A percentile compares a stretch with the other conserved stretches of the same genome.
These are phyloP conservation scores for Colletotrichum somersetense DNA, from an alignment of 2,329 filamentous ascomycete species.

Conservation along the genomic window DNA sequence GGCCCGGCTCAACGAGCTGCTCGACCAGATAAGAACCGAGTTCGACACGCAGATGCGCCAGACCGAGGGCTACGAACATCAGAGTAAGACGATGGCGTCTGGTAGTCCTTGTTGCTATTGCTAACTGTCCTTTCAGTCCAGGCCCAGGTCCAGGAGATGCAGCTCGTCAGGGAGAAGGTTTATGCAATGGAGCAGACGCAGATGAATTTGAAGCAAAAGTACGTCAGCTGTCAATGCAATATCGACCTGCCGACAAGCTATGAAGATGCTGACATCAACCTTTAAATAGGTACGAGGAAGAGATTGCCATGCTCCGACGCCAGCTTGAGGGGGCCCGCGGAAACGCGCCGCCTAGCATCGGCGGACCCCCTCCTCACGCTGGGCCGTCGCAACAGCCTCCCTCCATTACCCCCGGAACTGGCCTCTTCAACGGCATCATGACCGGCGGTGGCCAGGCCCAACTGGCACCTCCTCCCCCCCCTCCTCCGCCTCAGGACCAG, in stretches of 20 bases:
- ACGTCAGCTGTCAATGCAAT: conserved; percentile 52
- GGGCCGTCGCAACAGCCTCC: conserved; percentile 88
- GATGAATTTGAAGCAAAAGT: conserved; percentile 92
- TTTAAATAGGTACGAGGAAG: conserved; percentile 85
- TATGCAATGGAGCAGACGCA: conserved; percentile 93
- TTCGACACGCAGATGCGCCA: conserved; percentile 88
- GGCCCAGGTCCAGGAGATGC: conserved; percentile 93
- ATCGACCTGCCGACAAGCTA: too few species aligned
- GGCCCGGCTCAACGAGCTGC: conserved; percentile 86
- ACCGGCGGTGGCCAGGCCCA: conserved; percentile 86
- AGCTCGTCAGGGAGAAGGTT: conserved; percentile 92
- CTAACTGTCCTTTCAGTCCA: conserved; percentile 71
- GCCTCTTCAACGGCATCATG: conserved; percentile 97
- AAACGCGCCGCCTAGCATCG: conserved; percentile 69
- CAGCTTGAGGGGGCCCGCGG: conserved; percentile 85
- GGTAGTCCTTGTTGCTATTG: conserved; percentile 3
- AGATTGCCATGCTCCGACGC: conserved; percentile 85
- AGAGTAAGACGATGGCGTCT: conserved; percentile 75
- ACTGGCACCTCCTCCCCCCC: conserved; percentile 83
- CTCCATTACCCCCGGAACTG: conserved; percentile 90
- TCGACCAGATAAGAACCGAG: conserved; percentile 91
- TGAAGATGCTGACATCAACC: conserved; percentile 40
- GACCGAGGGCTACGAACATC: conserved; percentile 90
- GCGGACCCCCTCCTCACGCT: conserved; percentile 78
- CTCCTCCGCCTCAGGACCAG: conserved; percentile 71